phyloP scores from a whole-genome alignment of 2,329 filamentous ascomycete species.

The Monosporascus sp. region DNA sequence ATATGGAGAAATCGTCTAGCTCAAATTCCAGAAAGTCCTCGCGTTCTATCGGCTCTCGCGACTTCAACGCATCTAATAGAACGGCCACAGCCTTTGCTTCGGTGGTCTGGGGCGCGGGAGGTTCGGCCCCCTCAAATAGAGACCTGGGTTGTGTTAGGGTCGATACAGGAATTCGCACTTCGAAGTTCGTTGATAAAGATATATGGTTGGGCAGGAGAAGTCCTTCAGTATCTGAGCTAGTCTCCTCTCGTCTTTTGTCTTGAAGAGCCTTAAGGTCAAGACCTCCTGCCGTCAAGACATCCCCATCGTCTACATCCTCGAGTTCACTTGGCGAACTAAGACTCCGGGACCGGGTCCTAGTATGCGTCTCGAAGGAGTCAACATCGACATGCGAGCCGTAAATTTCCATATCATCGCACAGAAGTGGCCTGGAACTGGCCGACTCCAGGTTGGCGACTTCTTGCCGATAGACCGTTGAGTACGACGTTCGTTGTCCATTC shows the following conservation, averaged over 20 bases:
- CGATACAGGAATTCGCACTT: constrained; percentile 16
- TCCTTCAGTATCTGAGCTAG: background rate
- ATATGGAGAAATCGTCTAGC: constrained; percentile 54
- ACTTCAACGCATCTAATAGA: constrained; percentile 19
- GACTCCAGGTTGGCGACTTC: background rate
- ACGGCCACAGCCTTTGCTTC: constrained; percentile 28
- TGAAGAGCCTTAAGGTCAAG: background rate
- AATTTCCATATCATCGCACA: background rate
- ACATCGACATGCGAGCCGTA: background rate
- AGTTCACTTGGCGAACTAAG: background rate
- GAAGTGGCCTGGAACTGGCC: background rate
- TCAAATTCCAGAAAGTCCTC: constrained; percentile 41
- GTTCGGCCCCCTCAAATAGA: constrained; percentile 19
- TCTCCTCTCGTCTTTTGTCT: too few relatives aligned
- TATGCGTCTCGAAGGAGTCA: background rate
- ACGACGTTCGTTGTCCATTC: background rate
- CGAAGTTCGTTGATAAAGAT: background rate
- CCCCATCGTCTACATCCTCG: background rate
- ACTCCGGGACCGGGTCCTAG: background rate
- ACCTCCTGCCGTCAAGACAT: background rate
- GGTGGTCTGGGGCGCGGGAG: constrained; percentile 13
- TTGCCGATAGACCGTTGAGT: background rate
- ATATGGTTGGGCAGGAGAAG: background rate
- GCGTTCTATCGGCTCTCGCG: constrained; percentile 6
- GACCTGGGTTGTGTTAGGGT: constrained; percentile 21